Evolutionary conservation across 345 rosid species (phyloP).

Genomic region (Toxicodendron radicans): DNA sequence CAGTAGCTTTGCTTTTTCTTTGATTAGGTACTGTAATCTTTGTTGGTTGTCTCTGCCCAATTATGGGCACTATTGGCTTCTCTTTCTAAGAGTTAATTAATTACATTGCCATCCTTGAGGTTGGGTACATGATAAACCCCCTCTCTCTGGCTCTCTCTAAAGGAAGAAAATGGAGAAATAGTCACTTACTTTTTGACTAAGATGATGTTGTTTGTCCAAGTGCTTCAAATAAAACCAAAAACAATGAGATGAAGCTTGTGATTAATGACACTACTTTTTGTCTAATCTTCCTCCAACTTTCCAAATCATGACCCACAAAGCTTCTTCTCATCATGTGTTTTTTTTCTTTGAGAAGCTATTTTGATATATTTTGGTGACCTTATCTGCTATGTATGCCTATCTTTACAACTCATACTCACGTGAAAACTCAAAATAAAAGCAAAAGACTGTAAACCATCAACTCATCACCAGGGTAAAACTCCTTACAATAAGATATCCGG

Average conservation of each 20-base stretch:
- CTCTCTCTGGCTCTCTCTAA: no score
- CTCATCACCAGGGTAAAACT: no score
- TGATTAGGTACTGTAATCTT: neutral
- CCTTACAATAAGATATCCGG: no score
- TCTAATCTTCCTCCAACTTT: no score
- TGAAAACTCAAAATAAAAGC: neutral
- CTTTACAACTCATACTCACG: slow-evolving; percentile 4
- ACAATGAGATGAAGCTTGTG: neutral
- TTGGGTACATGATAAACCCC: no score
- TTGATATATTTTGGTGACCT: no score
- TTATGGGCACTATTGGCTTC: no score
- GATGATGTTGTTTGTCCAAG: neutral
- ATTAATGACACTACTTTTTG: neutral
- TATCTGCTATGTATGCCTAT: neutral
- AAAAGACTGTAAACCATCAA: no score
- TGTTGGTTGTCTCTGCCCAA: neutral
- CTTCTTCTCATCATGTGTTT: no score
- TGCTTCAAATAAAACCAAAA: neutral
- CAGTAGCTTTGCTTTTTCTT: neutral
- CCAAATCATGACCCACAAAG: no score
- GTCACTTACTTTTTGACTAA: neutral
- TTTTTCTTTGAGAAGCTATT: neutral
- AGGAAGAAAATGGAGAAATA: neutral
- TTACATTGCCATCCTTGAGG: no score
- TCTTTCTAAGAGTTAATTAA: no score